Base-by-base conservation (phyloP, 208 protist species). In the Dictyostelium gargantuum region DNA sequence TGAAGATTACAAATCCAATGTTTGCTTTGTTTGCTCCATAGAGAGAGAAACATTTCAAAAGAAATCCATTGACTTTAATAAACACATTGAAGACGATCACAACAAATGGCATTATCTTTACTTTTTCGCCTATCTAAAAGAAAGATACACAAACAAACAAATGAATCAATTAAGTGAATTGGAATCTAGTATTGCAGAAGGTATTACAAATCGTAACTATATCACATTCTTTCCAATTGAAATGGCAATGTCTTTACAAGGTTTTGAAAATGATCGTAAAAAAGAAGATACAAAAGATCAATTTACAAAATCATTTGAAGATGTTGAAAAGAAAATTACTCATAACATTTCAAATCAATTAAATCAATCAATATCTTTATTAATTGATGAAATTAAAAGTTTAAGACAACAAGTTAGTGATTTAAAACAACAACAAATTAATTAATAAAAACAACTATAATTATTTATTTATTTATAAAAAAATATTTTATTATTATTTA, bases 81-180 rank as follows among this genome's bases (percentile, higher is more conserved):
- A 92, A n/a, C 86, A 92, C 21, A 73, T 92, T 6, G 66, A 81
- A 46, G 77, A 92, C 66, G 86, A 92, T 38, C 86, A 92, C 50
- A 92, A 92, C 48, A 92, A 80, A 66, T 92, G 86, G 86, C 79
- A 92, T 50, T 92, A 92, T 50, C 40, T 92, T 1, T 92, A 92
- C n/a, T 92, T 92, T 48, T 84, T 92, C 58, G 86, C 77, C 26
- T 84, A 92, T 76, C 76, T 92, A 1, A 92, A 84, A 42, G 86
- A 92, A 76, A 15, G 82, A 38, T 29, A 66, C 8, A 61, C 38
- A 10, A 89, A 89, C 8, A 50, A 79, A 10, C 63, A 89, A 89
- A 26, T 54, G 17, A 66, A 89, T n/a, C 82, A 76, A 79, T 26
- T 89, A 15, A 50, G 9, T 52, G 82, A 89, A 23, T 29, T 56